Evolutionary conservation across 192 early-diverging fungal genomes (phyloP), one percentile per base, ranked within the genome.

Genomic region (Coemansia sp.): DNA sequence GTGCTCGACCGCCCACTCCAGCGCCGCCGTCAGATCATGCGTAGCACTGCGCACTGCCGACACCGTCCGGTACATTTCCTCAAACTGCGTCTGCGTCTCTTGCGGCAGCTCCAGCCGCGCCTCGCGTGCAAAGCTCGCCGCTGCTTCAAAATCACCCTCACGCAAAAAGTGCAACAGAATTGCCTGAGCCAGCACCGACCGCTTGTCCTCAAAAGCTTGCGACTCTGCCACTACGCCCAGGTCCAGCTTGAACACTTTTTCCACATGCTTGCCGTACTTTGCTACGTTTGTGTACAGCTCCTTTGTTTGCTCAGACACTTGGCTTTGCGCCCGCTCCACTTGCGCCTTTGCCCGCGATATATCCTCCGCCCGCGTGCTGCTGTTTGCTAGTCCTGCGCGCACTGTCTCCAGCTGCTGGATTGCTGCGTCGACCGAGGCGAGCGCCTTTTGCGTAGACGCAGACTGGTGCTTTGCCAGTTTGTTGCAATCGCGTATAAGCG

Each of bases 71-170:
- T 90, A 92, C 94, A 99, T 95, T 25, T 90, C 90, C 35, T 75
- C 68, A 50, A 99, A 97, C 68, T 90, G 85, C 55, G 48, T 67
- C 54, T 86, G 75, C 22, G 88, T 68, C 16, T 82, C 69, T 9
- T 77, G 64, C 3, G 83, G 78, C 53, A 81, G 51, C 22, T 60
- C 65, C 69, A 85, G 45, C 31, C 59, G 61, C n/a, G 73, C 77
- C 38, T 87, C 87, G 67, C 60, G 25, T 8, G 68, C 67, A 59
- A 76, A 79, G 26, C 43, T 68, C 12, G 88, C 79, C 3, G 89
- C 92, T 22, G 95, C 66, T 29, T 87, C 88, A 78, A 97, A 97
- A 45, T 91, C 85, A 16, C 95, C 95, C 74, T 94, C 87, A 12
- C 92, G 85, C 49, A 97, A 85, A 65, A 96, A 92, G 61, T 96